Base-by-base conservation (phyloP, 768 basidiomycete species). In the Tulasnella calospora region DNA sequence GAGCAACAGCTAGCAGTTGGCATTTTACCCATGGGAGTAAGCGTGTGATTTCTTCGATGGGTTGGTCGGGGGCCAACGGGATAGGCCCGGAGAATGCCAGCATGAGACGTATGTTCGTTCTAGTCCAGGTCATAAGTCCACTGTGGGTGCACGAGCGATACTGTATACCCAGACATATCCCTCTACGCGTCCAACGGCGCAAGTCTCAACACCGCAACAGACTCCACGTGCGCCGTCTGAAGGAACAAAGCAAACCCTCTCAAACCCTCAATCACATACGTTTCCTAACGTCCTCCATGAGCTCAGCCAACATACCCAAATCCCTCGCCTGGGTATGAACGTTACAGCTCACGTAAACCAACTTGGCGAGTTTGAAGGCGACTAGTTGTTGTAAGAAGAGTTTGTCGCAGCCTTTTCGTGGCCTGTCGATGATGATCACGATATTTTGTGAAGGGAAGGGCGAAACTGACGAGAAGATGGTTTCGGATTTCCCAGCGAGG, bases 271-370 rank as follows among this genome's bases (percentile, higher is more conserved):
- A 99, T 81, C 80, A 89, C 87, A 85, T 98, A 99, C 80, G 47
- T 80, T 21, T 85, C 57, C 80, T 86, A 83, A 81, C 80, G 33
- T 79, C 86, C 81, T 84, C 84, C 79, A 87, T 88, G 82, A 89
- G 84, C 30, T 81, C 78, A 67, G 91, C 44, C 46, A 98, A 89
- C 84, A 86, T 89, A 21, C 94, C 95, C 2, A 98, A 87, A 84
- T 98, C 96, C 81, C 96, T 86, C 41, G 93, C 94, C 86, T 94
- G 93, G 10, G 95, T 95, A 82, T 96, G 96, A 71, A 98, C 96
- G 82, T 97, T 98, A 82, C 96, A 98, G 82, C 93, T 95, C 78
- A 98, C 94, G 82, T 98, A 98, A 73, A 96, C 93, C 80, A 96
- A 87, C 38, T 89, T 89, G 77, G 86, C 85, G 17, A 92, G 87